Evolutionary conservation across 495 filamentous ascomycete genomes (phyloP).

Genomic region (Penicillium coffeae): DNA sequence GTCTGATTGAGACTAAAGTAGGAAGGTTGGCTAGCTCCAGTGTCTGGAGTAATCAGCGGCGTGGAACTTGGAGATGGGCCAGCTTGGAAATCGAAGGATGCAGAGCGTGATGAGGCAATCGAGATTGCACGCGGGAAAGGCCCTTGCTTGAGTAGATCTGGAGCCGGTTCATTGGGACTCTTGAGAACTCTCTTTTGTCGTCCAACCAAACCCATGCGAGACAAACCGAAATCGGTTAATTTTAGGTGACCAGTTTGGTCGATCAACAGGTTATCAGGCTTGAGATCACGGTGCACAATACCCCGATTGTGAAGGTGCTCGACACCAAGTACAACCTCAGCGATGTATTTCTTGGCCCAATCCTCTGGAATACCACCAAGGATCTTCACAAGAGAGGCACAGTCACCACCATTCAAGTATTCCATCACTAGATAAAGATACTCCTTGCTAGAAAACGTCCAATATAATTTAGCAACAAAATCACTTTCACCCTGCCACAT

Average conservation of each 20-base stretch:
- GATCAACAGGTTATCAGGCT: conserved; percentile 95
- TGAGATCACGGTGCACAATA: conserved; percentile 94
- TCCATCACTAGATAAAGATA: conserved; percentile 99
- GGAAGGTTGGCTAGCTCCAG: conserved; percentile 73
- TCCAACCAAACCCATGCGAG: conserved; percentile 93
- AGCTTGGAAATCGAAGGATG: conserved; percentile 87
- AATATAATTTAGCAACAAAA: conserved; percentile 97
- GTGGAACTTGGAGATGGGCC: conserved; percentile 75
- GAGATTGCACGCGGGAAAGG: conserved; percentile 84
- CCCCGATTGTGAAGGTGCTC: conserved; percentile 92
- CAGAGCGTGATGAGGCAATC: conserved; percentile 87
- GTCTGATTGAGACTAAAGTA: conserved; percentile 84
- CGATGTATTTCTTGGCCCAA: conserved; percentile 96
- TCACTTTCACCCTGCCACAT: conserved; percentile 99
- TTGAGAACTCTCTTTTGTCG: conserved; percentile 91
- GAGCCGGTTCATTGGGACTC: conserved; percentile 73
- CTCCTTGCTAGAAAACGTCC: conserved; percentile 99
- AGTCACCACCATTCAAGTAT: conserved; percentile 96
- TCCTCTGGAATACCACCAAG: conserved; percentile 89
- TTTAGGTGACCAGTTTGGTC: conserved; percentile 96
- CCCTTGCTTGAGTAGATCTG: conserved; percentile 87
- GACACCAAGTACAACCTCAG: conserved; percentile 90
- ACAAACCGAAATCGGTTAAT: conserved; percentile 94
- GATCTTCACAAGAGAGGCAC: conserved; percentile 91
- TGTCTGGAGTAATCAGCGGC: conserved; percentile 82